Percentiles rank a stretch among this genome's conserved stretches.
These are phyloP conservation scores for Marasmius sp. DNA, from an alignment of 1,284 basidiomycete species.

Conservation along the genomic window DNA sequence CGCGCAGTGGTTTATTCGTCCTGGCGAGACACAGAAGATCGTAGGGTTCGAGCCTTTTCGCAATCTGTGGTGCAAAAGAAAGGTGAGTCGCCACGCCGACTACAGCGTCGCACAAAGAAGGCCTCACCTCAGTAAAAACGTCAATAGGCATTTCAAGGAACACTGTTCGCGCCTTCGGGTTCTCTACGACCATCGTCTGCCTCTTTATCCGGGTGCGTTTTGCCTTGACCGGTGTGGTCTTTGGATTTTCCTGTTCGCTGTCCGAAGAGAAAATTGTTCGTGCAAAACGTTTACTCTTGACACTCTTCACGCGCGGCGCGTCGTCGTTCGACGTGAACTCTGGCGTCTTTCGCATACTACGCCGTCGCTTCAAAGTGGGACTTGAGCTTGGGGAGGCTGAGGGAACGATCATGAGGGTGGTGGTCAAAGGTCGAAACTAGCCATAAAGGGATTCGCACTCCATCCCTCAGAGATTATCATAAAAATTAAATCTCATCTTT, in stretches of 20 bases:
- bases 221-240: not conserved
- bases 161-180: not conserved
- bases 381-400: too few species aligned
- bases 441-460: too few species aligned
- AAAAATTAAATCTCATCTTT: too few species aligned
- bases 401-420: too few species aligned
- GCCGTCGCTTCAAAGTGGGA: too few species aligned
- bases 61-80: constrained; percentile 27
- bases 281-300: not conserved
- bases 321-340: not conserved
- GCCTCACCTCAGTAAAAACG: not conserved
- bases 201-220: not conserved
- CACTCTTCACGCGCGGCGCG: not conserved
- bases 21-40: constrained; percentile 42
- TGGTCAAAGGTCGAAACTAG: too few species aligned
- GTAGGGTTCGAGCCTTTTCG: constrained; percentile 30
- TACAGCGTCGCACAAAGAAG: not conserved
- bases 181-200: not conserved
- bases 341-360: too few species aligned
- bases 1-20: constrained; percentile 35
- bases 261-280: not conserved
- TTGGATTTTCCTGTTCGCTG: not conserved
- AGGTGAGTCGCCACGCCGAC: not conserved
- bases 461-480: too few species aligned
- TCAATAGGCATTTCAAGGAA: not conserved